These are phyloP conservation scores for Acanthamoeba triangularis DNA, from an alignment of 208 protist species.

Conservation along the genomic window DNA sequence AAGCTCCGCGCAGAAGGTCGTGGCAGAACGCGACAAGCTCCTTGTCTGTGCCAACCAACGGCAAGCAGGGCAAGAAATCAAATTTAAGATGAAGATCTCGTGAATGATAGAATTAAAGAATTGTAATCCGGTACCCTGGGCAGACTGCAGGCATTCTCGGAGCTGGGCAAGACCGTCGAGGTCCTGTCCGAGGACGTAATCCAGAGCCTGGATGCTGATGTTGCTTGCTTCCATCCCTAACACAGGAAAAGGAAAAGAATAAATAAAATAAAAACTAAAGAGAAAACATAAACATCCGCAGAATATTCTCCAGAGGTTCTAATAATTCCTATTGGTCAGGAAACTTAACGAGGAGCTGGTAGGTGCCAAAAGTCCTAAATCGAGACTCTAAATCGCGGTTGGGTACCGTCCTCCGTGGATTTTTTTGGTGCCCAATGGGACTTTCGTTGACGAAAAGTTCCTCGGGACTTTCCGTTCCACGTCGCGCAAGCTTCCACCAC, in stretches of 20 bases:
- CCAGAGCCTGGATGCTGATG: not conserved
- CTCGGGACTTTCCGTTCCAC: constrained; percentile 30
- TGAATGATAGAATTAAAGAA: too few relatives aligned
- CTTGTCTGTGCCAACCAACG: not conserved
- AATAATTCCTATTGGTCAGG: not conserved
- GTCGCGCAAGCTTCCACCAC: too few relatives aligned
- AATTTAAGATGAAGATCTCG: not conserved
- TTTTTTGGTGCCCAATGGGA: not conserved
- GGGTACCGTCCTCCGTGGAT: not conserved
- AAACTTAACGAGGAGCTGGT: not conserved
- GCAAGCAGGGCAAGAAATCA: not conserved
- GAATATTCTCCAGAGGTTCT: not conserved
- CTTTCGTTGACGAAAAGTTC: not conserved
- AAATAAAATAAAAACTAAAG: not conserved
- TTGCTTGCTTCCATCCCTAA: not conserved
- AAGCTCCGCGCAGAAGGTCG: not conserved
- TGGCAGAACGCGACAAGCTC: not conserved
- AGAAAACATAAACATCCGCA: not conserved
- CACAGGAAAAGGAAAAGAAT: not conserved
- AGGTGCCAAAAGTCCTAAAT: not conserved
- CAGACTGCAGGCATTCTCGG: not conserved
- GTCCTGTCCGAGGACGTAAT: not conserved
- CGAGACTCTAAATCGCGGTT: not conserved
- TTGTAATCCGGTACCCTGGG: not conserved
- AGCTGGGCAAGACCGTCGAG: not conserved